Percentiles rank a stretch among this genome's conserved stretches.
phyloP scores from a whole-genome alignment of 164 flowering plant genomes.

The Dillenia turbinata region DNA sequence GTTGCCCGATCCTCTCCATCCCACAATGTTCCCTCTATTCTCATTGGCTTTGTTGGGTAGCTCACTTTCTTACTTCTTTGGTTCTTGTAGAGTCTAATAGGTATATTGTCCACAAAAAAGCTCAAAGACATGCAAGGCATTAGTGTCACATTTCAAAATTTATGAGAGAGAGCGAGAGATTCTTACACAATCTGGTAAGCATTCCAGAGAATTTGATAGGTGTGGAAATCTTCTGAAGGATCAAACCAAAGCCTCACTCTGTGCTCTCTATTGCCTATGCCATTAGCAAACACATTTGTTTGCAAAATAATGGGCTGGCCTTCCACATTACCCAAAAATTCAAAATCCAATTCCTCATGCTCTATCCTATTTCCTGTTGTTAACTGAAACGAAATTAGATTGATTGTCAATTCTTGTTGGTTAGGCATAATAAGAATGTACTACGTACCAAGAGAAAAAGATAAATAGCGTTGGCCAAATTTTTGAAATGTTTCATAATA shows the following conservation, averaged over 20 bases:
- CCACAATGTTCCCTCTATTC: slow-evolving; percentile 56
- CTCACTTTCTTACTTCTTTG: slow-evolving; percentile 27
- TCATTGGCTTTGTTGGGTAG: slow-evolving; percentile 59
- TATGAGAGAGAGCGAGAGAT: background rate
- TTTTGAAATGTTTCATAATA: no score
- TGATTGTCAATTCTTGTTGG: no score
- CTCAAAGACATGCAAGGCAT: slow-evolving; percentile 21
- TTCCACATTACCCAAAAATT: slow-evolving; percentile 64
- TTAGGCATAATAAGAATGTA: no score
- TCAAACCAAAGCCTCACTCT: slow-evolving; percentile 61
- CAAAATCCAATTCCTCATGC: slow-evolving; percentile 78
- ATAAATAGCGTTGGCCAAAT: no score
- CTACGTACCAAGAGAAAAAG: no score
- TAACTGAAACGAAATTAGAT: slow-evolving; percentile 27
- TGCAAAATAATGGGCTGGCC: slow-evolving; percentile 51
- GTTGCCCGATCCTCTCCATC: slow-evolving; percentile 72
- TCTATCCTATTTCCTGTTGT: slow-evolving; percentile 16
- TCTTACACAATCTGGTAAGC: slow-evolving; percentile 57
- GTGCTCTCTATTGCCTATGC: slow-evolving; percentile 56
- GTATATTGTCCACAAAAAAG: slow-evolving; percentile 57
- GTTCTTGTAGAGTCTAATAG: slow-evolving; percentile 70
- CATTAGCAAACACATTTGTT: slow-evolving; percentile 61
- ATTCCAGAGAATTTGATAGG: slow-evolving; percentile 67
- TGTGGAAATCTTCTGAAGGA: slow-evolving; percentile 51
- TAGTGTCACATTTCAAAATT: background rate